Evolutionary conservation across 2,329 filamentous ascomycete genomes (phyloP), one percentile per base, ranked within the genome.

Genomic region (Venturia pyrina): DNA sequence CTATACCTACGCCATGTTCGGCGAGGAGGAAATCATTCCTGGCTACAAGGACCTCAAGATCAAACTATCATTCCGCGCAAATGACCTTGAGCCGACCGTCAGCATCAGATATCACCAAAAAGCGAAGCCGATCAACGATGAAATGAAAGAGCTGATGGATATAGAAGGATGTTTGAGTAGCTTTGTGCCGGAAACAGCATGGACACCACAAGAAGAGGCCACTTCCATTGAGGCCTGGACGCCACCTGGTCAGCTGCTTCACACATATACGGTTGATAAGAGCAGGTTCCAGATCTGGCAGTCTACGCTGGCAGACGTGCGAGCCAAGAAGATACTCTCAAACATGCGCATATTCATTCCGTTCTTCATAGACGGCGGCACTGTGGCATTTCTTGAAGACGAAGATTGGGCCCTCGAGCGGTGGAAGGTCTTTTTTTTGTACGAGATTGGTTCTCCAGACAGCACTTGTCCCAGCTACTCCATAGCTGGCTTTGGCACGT

Each of bases 331-430:
- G 71, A 80, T 97, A 48, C 81, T 96, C 72, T 86, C 86, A 68
- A 90, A 93, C 64, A 85, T 96, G 69, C 92, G 96, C 77, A 86
- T 97, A 65, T 80, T 96, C 44, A 85, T 93, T 5, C 86, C 91
- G 19, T 82, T 98, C 67, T 96, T 92, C 75, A 97, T 99, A 68
- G 96, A 99, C 75, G 95, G 91, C 37, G 95, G 93, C n/a, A 89
- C 86, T 5, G 86, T 86, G 46, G 87, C 97, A 59, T 85, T 85
- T 19, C 79, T 88, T 2, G 86, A 92, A 48, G 83, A 89, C 64
- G 83, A 88, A 0, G 89, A 56, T 24, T 88, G 86, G 82, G 87
- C 86, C 0, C 77, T 88, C 24, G 85, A 92, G 68, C 85, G 93
- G 71, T 99, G 95, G 95, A 92, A 90, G 0, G 79, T 98, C n/a